Evolutionary conservation across 129 eudicot genomes (phyloP), one percentile per base, ranked within the genome.

Genomic region (Centrapalus pauciflorus): DNA sequence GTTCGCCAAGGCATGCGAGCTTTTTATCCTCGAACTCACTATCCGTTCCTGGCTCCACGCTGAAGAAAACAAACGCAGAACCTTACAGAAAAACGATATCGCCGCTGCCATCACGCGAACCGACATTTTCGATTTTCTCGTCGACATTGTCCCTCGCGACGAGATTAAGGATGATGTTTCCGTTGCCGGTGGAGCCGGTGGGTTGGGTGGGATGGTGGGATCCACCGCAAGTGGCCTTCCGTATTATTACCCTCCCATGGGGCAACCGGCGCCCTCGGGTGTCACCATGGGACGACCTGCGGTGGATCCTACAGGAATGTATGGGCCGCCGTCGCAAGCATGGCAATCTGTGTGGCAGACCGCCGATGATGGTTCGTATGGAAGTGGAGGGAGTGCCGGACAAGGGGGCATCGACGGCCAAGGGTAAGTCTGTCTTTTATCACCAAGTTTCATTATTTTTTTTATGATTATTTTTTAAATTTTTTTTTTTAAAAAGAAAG

Each of bases 271-370:
- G 16, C 66, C 76, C 2, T 68, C 77, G 1, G 81, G 82, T 56
- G 79, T 85, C 41, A 81, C 80, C 62, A 77, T 82, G 67, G 86
- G 86, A 9, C 27, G 83, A 55, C 95, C 83, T 21, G 79, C 82
- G 10, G 75, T 83, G 63, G 90, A 78, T 76, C 80, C 79, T 8
- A 60, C 76, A 1, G 87, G 84, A 55, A 64, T 79, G 79, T 79
- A 77, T 69, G 86, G 38, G 8, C 81, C 88, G 21, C 91, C 92
- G 45, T 88, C 96, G 9, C 86, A 82, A 50, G 93, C 96, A 46
- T 89, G 96, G 96, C 96, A 89, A 71, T 85, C 90, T 12, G 89
- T 85, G 60, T 89, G 96, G 96, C 96, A 85, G 82, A 61, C 85
- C 14, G 58, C 63, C 14, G 95, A 88, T 34, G 96, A 85, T 63